A percentile compares a stretch with the other conserved stretches of the same genome.
Conservation (phyloP, 2,329 filamentous ascomycete genomes). For the Colletotrichum echinochloae region DNA sequence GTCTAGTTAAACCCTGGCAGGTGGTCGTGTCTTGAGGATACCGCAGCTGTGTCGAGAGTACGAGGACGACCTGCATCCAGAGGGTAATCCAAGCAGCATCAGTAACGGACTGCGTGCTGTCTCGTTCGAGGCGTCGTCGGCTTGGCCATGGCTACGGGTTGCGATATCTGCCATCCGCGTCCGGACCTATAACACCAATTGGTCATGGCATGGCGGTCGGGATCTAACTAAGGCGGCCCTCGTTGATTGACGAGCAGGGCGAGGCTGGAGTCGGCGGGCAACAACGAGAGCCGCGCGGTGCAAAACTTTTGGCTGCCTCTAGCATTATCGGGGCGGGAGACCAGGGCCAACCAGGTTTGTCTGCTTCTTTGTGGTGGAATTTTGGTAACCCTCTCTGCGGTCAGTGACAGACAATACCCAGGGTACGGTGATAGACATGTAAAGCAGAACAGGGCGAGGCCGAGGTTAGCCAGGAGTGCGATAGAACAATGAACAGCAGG, state of each 20-base stretch:
- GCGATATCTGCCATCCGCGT: not conserved
- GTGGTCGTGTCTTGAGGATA: constrained; percentile 50
- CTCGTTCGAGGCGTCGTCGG: not conserved
- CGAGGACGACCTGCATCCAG: too few species aligned
- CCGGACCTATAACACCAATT: not conserved
- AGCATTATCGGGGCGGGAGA: too few species aligned
- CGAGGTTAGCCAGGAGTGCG: not conserved
- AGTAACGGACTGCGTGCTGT: not conserved
- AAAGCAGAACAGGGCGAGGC: not conserved
- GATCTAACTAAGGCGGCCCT: not conserved
- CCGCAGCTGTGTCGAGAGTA: not conserved
- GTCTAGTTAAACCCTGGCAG: constrained; percentile 86
- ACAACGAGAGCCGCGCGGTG: not conserved
- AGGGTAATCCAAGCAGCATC: not conserved
- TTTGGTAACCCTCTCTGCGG: not conserved
- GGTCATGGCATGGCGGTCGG: not conserved
- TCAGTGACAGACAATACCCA: not conserved
- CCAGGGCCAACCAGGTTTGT: not conserved
- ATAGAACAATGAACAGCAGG: not conserved
- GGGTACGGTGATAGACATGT: not conserved
- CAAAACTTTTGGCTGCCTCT: not conserved
- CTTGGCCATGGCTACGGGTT: not conserved
- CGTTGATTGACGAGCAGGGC: not conserved
- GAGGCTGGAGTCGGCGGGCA: not conserved
- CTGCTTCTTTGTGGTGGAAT: not conserved